Percentiles rank a stretch among this genome's conserved stretches.
Evolutionary conservation across 495 filamentous ascomycete species (phyloP).

Genomic region (Pseudoneurospora amorphoporcata): DNA sequence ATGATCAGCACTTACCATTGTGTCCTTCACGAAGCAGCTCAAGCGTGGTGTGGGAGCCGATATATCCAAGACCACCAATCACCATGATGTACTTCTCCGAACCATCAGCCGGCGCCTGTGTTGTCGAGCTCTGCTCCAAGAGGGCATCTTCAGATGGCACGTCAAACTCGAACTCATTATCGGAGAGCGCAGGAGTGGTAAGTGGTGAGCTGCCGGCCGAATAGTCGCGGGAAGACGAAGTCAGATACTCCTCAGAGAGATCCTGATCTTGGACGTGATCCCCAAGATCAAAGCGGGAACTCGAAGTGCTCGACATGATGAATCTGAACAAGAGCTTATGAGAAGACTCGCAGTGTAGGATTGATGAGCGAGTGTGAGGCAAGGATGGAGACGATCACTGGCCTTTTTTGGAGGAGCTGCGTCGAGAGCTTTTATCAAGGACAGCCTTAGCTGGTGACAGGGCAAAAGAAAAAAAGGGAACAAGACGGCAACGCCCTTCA

Average conservation of each 20-base stretch:
- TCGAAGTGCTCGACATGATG: neutral
- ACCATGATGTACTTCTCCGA: conserved; percentile 41
- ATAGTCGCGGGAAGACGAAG: conserved; percentile 7
- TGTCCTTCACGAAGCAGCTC: conserved; percentile 52
- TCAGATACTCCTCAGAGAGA: conserved; percentile 1
- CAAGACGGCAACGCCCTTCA: neutral
- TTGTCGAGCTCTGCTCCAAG: neutral
- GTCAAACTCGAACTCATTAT: conserved; percentile 12
- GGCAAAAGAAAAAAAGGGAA: neutral
- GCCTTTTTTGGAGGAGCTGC: neutral
- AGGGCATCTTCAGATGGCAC: neutral
- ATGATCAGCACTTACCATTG: conserved; percentile 27
- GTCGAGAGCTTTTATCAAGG: neutral
- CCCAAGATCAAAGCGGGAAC: neutral
- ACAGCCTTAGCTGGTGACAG: neutral
- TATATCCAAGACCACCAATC: conserved; percentile 57
- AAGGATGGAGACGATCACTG: neutral
- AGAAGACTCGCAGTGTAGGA: neutral
- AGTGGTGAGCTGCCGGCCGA: conserved; percentile 5
- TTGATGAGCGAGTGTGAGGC: neutral
- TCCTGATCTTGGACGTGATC: conserved; percentile 2
- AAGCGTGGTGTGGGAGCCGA: conserved; percentile 53
- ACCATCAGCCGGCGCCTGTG: neutral
- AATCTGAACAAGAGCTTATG: neutral
- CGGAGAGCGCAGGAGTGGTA: conserved; percentile 16